These are phyloP conservation scores for Cucurbita moschata DNA, from an alignment of 306 rosid genomes.

Conservation along the genomic window DNA sequence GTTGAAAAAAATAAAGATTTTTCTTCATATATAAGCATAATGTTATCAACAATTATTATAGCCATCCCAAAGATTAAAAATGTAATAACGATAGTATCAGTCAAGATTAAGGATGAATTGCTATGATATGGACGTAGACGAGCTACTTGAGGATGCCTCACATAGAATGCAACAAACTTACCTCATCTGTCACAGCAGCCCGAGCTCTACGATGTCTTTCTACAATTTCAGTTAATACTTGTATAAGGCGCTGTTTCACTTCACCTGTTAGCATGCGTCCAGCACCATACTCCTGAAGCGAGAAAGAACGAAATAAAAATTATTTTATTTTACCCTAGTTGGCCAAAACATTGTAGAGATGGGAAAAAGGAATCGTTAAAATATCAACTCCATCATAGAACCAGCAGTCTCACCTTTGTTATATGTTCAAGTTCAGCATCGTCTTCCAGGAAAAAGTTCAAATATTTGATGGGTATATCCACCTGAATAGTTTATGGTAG, in stretches of 20 bases:
- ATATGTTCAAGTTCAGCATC: slow-evolving; percentile 64
- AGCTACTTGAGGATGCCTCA: too few species aligned
- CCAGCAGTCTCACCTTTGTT: slow-evolving; percentile 32
- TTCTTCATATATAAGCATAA: neutral
- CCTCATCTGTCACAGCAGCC: slow-evolving; percentile 86
- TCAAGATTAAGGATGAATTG: neutral
- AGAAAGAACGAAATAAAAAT: neutral
- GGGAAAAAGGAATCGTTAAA: neutral
- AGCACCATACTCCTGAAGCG: slow-evolving; percentile 57
- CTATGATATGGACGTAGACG: too few species aligned
- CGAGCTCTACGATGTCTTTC: slow-evolving; percentile 82
- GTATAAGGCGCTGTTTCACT: slow-evolving; percentile 59
- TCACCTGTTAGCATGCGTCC: slow-evolving; percentile 94
- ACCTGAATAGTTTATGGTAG: slow-evolving; percentile 36
- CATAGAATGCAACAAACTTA: slow-evolving; percentile 17
- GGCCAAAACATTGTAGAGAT: neutral
- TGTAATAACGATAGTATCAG: neutral
- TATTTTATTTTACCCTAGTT: too few species aligned
- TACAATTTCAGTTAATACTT: slow-evolving; percentile 62
- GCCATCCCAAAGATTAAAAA: neutral
- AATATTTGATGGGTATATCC: slow-evolving; percentile 82
- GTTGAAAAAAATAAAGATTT: too few species aligned
- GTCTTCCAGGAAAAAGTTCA: slow-evolving; percentile 68
- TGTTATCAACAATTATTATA: neutral
- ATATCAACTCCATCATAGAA: neutral